Evolutionary conservation across 2,329 filamentous ascomycete genomes (phyloP).

Genomic region (Calonectria pseudoreteaudii): DNA sequence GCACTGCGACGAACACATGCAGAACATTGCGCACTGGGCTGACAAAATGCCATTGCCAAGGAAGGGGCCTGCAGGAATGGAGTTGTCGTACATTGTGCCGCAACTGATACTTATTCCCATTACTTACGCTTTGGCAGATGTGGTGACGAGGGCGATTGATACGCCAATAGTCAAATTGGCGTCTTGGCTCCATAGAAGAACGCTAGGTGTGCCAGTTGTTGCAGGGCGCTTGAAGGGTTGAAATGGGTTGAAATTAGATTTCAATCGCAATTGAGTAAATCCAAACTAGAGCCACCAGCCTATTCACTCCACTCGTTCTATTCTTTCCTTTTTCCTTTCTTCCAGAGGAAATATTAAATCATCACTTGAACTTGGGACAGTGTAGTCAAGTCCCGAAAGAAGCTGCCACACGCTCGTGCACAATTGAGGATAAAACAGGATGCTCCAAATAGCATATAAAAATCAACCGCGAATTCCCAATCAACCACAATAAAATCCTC

Average conservation of each 20-base stretch:
- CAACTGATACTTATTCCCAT: constrained; percentile 71
- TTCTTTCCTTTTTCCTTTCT: too few species aligned
- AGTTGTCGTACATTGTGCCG: constrained; percentile 68
- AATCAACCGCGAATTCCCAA: too few species aligned
- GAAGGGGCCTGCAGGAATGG: constrained; percentile 69
- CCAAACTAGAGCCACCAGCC: too few species aligned
- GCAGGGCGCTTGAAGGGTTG: constrained; percentile 34
- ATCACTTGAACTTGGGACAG: too few species aligned
- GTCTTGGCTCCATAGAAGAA: constrained; percentile 66
- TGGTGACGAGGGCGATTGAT: constrained; percentile 67
- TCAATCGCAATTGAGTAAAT: too few species aligned
- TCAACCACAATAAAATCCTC: too few species aligned
- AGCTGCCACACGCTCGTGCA: too few species aligned
- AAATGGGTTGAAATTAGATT: background rate
- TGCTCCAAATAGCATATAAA: too few species aligned
- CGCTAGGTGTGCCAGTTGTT: constrained; percentile 41
- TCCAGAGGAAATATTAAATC: too few species aligned
- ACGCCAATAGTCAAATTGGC: constrained; percentile 70
- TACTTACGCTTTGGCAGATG: constrained; percentile 69
- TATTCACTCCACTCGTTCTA: too few species aligned
- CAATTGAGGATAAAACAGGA: too few species aligned
- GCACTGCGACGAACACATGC: constrained; percentile 58
- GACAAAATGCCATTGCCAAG: constrained; percentile 66
- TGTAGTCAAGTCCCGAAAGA: too few species aligned
- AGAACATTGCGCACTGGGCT: constrained; percentile 67